These are phyloP conservation scores for Boletus speciosus DNA, from an alignment of 768 basidiomycete genomes.

Conservation along the genomic window DNA sequence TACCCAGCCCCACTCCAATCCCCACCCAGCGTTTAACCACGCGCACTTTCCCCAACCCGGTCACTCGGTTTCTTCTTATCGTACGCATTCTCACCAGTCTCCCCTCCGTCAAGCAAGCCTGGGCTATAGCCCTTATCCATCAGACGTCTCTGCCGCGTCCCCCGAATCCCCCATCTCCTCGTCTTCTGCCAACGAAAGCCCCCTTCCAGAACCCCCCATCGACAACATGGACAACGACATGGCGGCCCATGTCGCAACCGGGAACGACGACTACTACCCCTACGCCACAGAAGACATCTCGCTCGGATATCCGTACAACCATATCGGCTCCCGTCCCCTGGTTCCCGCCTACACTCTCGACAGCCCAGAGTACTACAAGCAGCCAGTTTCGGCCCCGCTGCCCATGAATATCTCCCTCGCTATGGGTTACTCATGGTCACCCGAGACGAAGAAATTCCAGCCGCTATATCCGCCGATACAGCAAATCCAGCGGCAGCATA, in stretches of 20 bases:
- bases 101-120: slow-evolving; percentile 16
- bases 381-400: slow-evolving; percentile 31
- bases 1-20: slow-evolving; percentile 19
- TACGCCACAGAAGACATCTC: slow-evolving; percentile 27
- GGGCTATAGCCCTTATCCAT: slow-evolving; percentile 36
- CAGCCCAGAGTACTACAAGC: slow-evolving; percentile 28
- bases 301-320: slow-evolving; percentile 21
- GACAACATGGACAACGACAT: slow-evolving; percentile 33
- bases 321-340: slow-evolving; percentile 21
- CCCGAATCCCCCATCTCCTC: slow-evolving; percentile 40
- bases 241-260: slow-evolving; percentile 22
- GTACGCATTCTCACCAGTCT: slow-evolving; percentile 12
- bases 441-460: slow-evolving; percentile 34
- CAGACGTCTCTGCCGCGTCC: slow-evolving; percentile 34
- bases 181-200: slow-evolving; percentile 38
- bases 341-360: slow-evolving; percentile 22
- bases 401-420: slow-evolving; percentile 32
- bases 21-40: slow-evolving; percentile 12
- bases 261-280: slow-evolving; percentile 28
- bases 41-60: slow-evolving; percentile 19
- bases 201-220: slow-evolving; percentile 36
- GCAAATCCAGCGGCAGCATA: slow-evolving; percentile 26
- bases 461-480: slow-evolving; percentile 34
- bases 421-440: slow-evolving; percentile 33
- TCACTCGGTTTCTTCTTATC: slow-evolving; percentile 19